These are phyloP conservation scores for Luzula sylvatica DNA, from an alignment of 176 grass and related monocot species.

Conservation along the genomic window DNA sequence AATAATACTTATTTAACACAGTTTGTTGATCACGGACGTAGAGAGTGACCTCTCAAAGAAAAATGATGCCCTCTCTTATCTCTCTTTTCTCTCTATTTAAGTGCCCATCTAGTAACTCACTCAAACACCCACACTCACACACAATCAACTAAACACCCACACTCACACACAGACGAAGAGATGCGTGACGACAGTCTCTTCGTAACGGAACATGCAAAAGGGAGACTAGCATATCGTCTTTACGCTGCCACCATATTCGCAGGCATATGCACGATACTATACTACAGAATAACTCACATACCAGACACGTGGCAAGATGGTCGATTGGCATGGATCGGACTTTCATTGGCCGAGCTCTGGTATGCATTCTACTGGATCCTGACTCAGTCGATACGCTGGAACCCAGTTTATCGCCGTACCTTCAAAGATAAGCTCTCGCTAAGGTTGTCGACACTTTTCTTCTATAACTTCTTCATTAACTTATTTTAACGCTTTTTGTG, in stretches of 20 bases:
- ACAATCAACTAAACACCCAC: too few species aligned
- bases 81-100: neutral
- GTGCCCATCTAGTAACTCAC: neutral
- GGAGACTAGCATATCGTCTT: conserved; percentile 29
- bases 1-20: too few species aligned
- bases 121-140: too few species aligned
- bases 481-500: neutral
- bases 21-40: too few species aligned
- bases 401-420: conserved; percentile 31
- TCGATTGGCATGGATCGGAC: conserved; percentile 36
- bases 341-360: conserved; percentile 56
- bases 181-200: conserved; percentile 30
- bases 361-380: conserved; percentile 65
- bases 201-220: conserved; percentile 26
- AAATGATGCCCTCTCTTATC: too few species aligned
- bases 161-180: neutral
- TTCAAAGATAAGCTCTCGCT: conserved; percentile 44
- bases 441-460: conserved; percentile 27
- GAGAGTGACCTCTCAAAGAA: too few species aligned
- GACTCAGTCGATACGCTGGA: conserved; percentile 57
- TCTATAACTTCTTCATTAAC: neutral
- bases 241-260: conserved; percentile 32
- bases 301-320: conserved; percentile 17
- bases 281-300: conserved; percentile 28
- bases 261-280: conserved; percentile 40